Evolutionary conservation across 83 land plant genomes (phyloP), one percentile per base, ranked within the genome.

Genomic region (Picea abies): DNA sequence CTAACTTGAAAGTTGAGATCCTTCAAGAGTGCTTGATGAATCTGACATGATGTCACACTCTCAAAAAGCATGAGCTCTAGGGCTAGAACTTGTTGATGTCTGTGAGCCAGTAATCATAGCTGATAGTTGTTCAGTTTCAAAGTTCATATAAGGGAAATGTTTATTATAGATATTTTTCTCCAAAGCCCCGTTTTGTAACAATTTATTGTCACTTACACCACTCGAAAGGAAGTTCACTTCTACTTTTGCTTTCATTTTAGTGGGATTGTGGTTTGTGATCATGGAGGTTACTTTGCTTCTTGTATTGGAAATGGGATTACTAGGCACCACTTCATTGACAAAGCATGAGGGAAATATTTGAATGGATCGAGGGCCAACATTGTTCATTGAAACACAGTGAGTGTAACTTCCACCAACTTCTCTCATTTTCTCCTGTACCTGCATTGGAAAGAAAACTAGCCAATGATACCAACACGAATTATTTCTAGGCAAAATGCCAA

Each of bases 291-390:
- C 56, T 3, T 73, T 25, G 47, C 58, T 47, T 44, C 25, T 44
- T 44, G 56, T 73, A 22, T 23, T n/a, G 25, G n/a, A 17, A 20
- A 41, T 73, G 56, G 25, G 9, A 44, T 47, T n/a, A 73, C 47
- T 47, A 14, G 77, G 56, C 22, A 11, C 23, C 11, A 10, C 23
- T 41, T 39, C 77, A 5, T 47, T 73, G 77, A 73, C 75, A 70
- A 19, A 70, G 39, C 75, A 47, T 73, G 56, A 12, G 15, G 77
- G 77, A 44, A 41, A 73, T 73, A 73, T 44, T 73, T 58, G 77
- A 41, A 47, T 22, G 0, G 29, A 52, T n/a, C 56, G 58, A 73
- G 15, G 56, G 9, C 12, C 15, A 20, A 14, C 11, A 22, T 73
- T 44, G 14, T 73, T 58, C 58, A 73, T 58, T 41, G 56, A 73